These are phyloP conservation scores for Chimonanthus praecox DNA, from an alignment of 164 flowering plant species.

Conservation along the genomic window DNA sequence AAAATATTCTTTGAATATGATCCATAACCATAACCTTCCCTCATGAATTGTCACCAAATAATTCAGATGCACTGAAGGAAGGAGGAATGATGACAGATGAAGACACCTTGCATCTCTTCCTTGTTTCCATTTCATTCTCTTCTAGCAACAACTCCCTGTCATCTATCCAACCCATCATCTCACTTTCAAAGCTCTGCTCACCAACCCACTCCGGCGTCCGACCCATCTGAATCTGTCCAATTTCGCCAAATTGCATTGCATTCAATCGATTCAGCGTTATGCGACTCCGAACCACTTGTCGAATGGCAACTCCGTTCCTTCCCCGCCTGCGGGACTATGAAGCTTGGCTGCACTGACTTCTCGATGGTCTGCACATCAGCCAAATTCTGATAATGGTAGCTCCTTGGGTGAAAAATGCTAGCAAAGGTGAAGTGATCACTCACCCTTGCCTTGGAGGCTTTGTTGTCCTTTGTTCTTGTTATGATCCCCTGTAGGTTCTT, in stretches of 20 bases:
- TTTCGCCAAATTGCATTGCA: constrained; percentile 17
- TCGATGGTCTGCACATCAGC: constrained; percentile 39
- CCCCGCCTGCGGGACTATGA: constrained; percentile 44
- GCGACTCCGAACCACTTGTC: constrained; percentile 21
- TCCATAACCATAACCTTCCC: neutral
- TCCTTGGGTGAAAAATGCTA: constrained; percentile 45
- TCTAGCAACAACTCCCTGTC: constrained; percentile 15
- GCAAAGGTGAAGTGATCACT: constrained; percentile 78
- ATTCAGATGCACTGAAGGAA: constrained; percentile 39
- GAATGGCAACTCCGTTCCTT: constrained; percentile 37
- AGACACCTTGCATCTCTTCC: constrained; percentile 70
- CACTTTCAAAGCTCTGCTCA: constrained; percentile 21
- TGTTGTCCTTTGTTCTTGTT: constrained; percentile 43
- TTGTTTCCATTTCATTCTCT: constrained; percentile 20
- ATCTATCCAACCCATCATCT: constrained; percentile 37
- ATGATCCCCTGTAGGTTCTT: constrained; percentile 66
- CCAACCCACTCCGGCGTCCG: constrained; percentile 24
- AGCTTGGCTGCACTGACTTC: constrained; percentile 66
- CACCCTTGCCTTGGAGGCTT: constrained; percentile 50
- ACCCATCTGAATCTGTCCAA: constrained; percentile 39
- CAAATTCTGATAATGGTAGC: constrained; percentile 19
- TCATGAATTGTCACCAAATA: neutral
- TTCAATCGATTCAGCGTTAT: neutral
- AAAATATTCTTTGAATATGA: neutral
- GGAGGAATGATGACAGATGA: constrained; percentile 74